Base-by-base conservation (phyloP, 2,329 filamentous ascomycete species). In the Diaporthe helianthi region DNA sequence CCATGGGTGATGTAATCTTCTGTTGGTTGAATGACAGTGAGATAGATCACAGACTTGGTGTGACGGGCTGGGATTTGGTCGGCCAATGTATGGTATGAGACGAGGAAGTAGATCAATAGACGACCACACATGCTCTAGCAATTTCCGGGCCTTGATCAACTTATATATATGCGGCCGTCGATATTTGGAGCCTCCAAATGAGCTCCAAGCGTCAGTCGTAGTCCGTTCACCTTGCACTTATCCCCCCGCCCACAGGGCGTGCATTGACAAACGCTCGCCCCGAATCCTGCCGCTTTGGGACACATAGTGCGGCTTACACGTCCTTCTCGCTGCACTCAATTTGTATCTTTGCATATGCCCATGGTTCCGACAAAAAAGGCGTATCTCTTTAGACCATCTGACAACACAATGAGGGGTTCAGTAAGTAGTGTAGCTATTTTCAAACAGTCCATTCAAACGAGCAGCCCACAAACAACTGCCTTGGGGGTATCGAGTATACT, bases 401-500 rank as follows among this genome's bases (percentile, higher is more conserved):
- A 38, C 26, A 47, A 44, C 9, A 55, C 9, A 19, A 26, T 7
- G 22, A 53, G 15, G 17, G 19, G 5, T 44, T 24, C 49, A 38
- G 2, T 15, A 55, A 19, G 29, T 58, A 52, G n/a, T 58, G 2
- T 15, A 55, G 22, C 29, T 58, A 52, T 26, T 58, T 52, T 19
- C 22, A 69, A 54, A 31, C 29, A 64, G 29, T 71, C 41, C 31
- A 67, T 54, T 63, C n/a, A 55, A 63, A 6, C n/a, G 58, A 47
- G 41, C 17, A 54, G 31, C 54, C 38, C 49, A 52, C 41, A 44
- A 61, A 60, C 54, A 67, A 67, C 61, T 46, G 51, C 22, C 44
- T 63, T 24, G 46, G 52, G 69, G 69, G 69, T 71, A 71, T 71
- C 69, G 66, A 68, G 65, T 64, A 64, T 71, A 69, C 69, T 60